These are phyloP conservation scores for Paramecium primaurelia DNA, from an alignment of 73 alveolate species.

Conservation along the genomic window DNA sequence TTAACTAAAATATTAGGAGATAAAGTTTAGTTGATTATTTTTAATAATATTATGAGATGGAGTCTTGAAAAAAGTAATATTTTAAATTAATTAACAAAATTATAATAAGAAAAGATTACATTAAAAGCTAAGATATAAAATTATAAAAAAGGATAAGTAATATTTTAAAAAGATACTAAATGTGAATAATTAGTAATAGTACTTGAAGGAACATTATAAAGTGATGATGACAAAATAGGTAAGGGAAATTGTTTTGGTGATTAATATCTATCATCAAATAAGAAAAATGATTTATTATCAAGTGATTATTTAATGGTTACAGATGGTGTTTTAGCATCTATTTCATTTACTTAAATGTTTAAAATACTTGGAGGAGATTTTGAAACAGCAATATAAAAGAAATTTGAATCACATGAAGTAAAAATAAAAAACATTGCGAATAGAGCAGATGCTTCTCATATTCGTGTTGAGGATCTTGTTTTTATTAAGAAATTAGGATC, in stretches of 20 bases:
- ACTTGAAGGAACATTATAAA: constrained; percentile 46
- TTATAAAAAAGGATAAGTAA: constrained; percentile 45
- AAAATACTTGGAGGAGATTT: constrained; percentile 50
- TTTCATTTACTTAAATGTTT: neutral
- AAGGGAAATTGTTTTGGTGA: constrained; percentile 12
- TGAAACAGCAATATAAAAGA: constrained; percentile 45
- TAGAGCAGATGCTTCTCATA: constrained; percentile 30
- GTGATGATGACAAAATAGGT: neutral
- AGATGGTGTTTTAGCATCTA: constrained; percentile 44
- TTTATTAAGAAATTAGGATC: constrained; percentile 55
- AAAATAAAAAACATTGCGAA: constrained; percentile 42
- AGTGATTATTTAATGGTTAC: constrained; percentile 38
- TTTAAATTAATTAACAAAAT: constrained; percentile 48
- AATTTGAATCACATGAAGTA: constrained; percentile 52
- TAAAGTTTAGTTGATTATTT: constrained; percentile 59
- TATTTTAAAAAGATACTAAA: constrained; percentile 17
- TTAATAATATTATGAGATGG: constrained; percentile 58
- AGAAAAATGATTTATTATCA: constrained; percentile 11
- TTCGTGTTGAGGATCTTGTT: constrained; percentile 51
- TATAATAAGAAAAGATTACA: constrained; percentile 56
- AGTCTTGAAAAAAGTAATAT: constrained; percentile 51
- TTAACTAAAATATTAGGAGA: constrained; percentile 62
- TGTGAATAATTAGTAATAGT: constrained; percentile 50
- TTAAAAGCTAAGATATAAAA: constrained; percentile 44
- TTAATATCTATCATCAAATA: neutral